Conservation (phyloP, 2,329 filamentous ascomycete genomes). For the Westerdykella aurantiaca region DNA sequence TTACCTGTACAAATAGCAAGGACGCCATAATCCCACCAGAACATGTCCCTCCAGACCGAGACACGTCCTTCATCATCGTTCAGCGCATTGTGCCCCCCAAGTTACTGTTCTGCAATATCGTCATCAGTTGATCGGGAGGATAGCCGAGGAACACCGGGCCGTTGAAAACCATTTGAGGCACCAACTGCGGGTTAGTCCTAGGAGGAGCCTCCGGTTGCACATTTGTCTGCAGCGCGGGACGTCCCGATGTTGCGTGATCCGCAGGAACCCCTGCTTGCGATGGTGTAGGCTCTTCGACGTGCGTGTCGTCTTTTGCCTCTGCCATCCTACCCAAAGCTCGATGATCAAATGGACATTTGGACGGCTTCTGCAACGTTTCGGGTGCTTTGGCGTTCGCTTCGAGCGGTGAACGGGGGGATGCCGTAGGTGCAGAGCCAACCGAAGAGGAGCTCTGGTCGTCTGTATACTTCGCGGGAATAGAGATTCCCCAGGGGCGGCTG, state of each 20-base stretch:
- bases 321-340: slow-evolving; percentile 18
- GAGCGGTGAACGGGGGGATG: slow-evolving; percentile 50
- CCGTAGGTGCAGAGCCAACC: slow-evolving; percentile 37
- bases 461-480: slow-evolving; percentile 58
- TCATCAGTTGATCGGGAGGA: slow-evolving; percentile 33
- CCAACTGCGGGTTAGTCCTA: slow-evolving; percentile 14
- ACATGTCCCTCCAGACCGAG: neutral
- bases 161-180: slow-evolving; percentile 76
- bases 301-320: slow-evolving; percentile 4
- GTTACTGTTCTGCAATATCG: slow-evolving; percentile 33
- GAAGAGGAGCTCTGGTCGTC: slow-evolving; percentile 37
- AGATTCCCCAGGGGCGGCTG: slow-evolving; percentile 87
- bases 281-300: slow-evolving; percentile 3
- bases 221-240: slow-evolving; percentile 7
- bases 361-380: slow-evolving; percentile 22
- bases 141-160: slow-evolving; percentile 95
- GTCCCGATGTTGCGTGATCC: neutral
- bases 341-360: slow-evolving; percentile 36
- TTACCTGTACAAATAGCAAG: too few species aligned
- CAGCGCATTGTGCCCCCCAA: slow-evolving; percentile 27
- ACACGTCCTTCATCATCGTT: slow-evolving; percentile 2
- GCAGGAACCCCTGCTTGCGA: slow-evolving; percentile 1
- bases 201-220: slow-evolving; percentile 6
- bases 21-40: too few species aligned
- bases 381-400: slow-evolving; percentile 27